These are phyloP conservation scores for Lachnellula occidentalis DNA, from an alignment of 2,329 filamentous ascomycete species.

Conservation along the genomic window DNA sequence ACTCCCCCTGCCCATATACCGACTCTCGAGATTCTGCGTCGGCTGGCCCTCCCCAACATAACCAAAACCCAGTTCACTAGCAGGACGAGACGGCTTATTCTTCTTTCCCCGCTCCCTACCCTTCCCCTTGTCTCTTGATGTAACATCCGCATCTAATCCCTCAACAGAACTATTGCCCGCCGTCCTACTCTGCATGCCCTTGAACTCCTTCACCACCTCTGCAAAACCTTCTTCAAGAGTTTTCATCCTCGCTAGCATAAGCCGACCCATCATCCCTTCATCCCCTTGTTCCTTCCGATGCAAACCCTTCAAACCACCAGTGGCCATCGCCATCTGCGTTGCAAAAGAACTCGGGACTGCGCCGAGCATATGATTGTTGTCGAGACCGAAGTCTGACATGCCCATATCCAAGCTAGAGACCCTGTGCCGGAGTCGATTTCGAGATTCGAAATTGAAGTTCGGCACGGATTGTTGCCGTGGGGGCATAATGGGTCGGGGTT, in stretches of 20 bases:
- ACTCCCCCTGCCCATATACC: constrained; percentile 18
- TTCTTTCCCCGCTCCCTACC: constrained; percentile 12
- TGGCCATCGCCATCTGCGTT: constrained; percentile 72
- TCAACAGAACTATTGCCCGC: constrained; percentile 25
- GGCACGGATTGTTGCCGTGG: constrained; percentile 48
- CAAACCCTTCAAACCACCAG: constrained; percentile 50
- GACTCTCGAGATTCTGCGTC: neutral
- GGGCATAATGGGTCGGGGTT: constrained; percentile 52
- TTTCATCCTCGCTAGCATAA: constrained; percentile 87
- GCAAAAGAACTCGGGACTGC: constrained; percentile 71
- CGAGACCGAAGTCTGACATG: constrained; percentile 67
- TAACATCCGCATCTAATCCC: constrained; percentile 10
- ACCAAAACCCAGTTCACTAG: constrained; percentile 16
- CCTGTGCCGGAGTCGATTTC: constrained; percentile 23
- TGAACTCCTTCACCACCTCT: constrained; percentile 75
- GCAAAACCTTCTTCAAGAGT: constrained; percentile 86
- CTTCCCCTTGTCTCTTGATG: constrained; percentile 9
- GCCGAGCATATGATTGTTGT: constrained; percentile 56
- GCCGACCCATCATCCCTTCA: constrained; percentile 69
- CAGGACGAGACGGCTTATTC: constrained; percentile 8
- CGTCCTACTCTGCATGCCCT: constrained; percentile 22
- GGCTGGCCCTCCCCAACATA: neutral
- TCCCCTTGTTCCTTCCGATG: constrained; percentile 38
- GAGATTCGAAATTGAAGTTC: constrained; percentile 35
- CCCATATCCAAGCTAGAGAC: constrained; percentile 62